These are phyloP conservation scores for Truncatella angustata DNA, from an alignment of 2,329 filamentous ascomycete genomes.

Conservation along the genomic window DNA sequence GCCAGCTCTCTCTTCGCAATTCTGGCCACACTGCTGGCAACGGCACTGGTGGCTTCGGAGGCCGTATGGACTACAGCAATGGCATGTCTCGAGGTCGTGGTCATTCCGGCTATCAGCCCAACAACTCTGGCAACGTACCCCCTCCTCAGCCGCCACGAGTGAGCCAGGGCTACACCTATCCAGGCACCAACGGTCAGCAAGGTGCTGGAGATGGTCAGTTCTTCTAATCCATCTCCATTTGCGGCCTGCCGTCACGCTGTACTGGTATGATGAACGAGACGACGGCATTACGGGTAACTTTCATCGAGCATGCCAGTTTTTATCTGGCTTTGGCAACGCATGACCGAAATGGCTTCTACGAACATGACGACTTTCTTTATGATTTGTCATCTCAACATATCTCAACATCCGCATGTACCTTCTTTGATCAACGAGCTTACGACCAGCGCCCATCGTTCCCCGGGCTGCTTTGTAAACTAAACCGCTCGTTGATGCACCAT, in stretches of 20 bases:
- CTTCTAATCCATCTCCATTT: constrained; percentile 24
- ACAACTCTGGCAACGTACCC: constrained; percentile 29
- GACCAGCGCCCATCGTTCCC: constrained; percentile 19
- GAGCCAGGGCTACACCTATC: constrained; percentile 25
- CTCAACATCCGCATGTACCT: constrained; percentile 18
- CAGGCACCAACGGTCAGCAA: constrained; percentile 20
- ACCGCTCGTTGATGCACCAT: constrained; percentile 23
- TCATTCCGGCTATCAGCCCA: constrained; percentile 33
- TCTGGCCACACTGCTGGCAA: constrained; percentile 16
- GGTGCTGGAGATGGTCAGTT: constrained; percentile 23
- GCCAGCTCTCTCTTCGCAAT: constrained; percentile 51
- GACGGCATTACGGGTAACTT: constrained; percentile 19
- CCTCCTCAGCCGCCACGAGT: constrained; percentile 29
- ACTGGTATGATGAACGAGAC: constrained; percentile 29
- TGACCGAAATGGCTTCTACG: constrained; percentile 29
- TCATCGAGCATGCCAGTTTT: constrained; percentile 20
- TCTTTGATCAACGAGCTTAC: constrained; percentile 21
- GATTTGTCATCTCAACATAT: constrained; percentile 9
- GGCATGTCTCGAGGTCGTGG: constrained; percentile 29
- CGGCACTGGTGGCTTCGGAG: constrained; percentile 13
- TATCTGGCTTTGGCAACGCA: constrained; percentile 24
- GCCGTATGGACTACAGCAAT: constrained; percentile 4
- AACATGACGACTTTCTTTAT: constrained; percentile 27
- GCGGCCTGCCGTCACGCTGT: constrained; percentile 18
- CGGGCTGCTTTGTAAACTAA: constrained; percentile 30